phyloP scores from a whole-genome alignment of 2,329 filamentous ascomycete genomes.

The Sporothrix phasma region DNA sequence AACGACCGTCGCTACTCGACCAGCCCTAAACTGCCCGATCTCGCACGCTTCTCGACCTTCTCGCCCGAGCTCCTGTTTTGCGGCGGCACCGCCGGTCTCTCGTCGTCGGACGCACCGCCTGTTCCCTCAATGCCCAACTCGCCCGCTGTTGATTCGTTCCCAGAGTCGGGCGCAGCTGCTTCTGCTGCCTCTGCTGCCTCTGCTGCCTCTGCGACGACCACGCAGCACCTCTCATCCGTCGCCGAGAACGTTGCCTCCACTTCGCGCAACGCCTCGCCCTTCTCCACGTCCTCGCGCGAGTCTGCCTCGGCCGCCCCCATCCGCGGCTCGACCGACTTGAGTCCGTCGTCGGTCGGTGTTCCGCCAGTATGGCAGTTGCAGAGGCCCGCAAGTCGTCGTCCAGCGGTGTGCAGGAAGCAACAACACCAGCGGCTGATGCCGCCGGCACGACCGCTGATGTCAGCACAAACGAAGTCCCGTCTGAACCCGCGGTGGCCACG shows the following conservation, averaged over 20 bases:
- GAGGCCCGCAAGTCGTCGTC: neutral
- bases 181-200: neutral
- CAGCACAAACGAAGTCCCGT: no score
- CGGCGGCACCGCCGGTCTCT: conserved; percentile 21
- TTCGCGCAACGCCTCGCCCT: conserved; percentile 6
- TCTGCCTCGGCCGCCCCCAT: neutral
- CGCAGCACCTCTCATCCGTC: neutral
- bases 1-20: conserved; percentile 32
- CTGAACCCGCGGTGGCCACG: conserved; percentile 23
- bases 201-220: neutral
- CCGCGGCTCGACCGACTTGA: conserved; percentile 7
- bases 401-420: neutral
- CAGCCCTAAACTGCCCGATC: conserved; percentile 48
- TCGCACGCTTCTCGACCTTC: conserved; percentile 51
- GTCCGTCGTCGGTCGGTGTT: neutral
- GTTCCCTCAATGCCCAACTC: conserved; percentile 19
- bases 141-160: neutral
- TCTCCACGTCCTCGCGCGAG: conserved; percentile 6
- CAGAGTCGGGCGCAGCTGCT: neutral
- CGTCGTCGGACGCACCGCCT: conserved; percentile 22
- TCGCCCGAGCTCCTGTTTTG: conserved; percentile 47
- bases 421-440: neutral
- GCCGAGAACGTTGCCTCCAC: neutral
- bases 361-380: neutral
- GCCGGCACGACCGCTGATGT: neutral